A percentile compares a stretch with the other conserved stretches of the same genome.
Conservation (phyloP, 345 rosid species). For the Geranium rotundifolium region DNA sequence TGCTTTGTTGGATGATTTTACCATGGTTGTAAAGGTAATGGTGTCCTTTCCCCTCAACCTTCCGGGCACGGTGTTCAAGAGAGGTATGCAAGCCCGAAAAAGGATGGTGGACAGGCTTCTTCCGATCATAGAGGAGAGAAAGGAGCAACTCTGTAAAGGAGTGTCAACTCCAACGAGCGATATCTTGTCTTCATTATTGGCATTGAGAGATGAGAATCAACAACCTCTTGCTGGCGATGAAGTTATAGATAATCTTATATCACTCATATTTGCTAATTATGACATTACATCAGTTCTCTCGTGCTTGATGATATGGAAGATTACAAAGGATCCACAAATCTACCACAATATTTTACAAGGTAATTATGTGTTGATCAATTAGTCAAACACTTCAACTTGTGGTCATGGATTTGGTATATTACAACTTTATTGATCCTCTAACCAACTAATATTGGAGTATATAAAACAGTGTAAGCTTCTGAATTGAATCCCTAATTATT, state of each 20-base stretch:
- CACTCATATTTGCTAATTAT: conserved; percentile 4
- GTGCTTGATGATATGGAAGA: conserved; percentile 3
- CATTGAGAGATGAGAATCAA: conserved; percentile 6
- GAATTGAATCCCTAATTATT: too few relatives aligned
- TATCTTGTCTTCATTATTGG: background rate
- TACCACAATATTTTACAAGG: conserved; percentile 8
- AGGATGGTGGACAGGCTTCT: background rate
- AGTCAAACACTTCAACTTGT: too few relatives aligned
- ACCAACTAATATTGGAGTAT: too few relatives aligned
- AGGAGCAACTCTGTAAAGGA: background rate
- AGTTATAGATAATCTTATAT: background rate
- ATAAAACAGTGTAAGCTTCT: too few relatives aligned
- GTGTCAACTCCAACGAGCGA: background rate
- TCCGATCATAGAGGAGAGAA: conserved; percentile 3
- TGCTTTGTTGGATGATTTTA: conserved; percentile 5
- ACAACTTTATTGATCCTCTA: too few relatives aligned
- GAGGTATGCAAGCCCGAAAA: conserved; percentile 2
- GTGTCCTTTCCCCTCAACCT: conserved; percentile 8
- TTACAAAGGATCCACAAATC: conserved; percentile 2
- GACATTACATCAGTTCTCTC: conserved; percentile 2
- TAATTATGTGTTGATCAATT: too few relatives aligned
- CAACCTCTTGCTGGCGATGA: background rate
- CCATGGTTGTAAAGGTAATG: background rate
- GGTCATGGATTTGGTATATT: too few relatives aligned
- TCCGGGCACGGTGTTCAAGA: background rate